These are phyloP conservation scores for Didymella exigua DNA, from an alignment of 2,329 filamentous ascomycete species.

Conservation along the genomic window DNA sequence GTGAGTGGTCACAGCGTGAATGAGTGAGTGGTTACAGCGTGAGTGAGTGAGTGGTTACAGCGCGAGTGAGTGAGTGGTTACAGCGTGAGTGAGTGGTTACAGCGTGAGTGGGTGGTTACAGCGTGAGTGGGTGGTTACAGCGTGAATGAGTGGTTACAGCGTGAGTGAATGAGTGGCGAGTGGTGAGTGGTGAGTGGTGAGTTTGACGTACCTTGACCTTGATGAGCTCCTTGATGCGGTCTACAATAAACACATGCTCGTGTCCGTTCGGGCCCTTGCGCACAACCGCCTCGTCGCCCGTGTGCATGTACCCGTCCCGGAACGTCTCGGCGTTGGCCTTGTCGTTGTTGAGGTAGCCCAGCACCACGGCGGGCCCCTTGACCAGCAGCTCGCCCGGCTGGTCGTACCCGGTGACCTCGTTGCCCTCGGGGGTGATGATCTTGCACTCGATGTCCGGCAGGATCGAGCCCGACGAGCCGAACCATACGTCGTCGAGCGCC, in stretches of 20 bases:
- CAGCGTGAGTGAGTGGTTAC: no score
- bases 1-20: not conserved
- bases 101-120: not conserved
- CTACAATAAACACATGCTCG: slow-evolving; percentile 85
- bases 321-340: slow-evolving; percentile 84
- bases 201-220: slow-evolving; percentile 69
- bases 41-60: not conserved
- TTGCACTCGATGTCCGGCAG: slow-evolving; percentile 69
- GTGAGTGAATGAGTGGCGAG: not conserved
- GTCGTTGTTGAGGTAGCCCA: slow-evolving; percentile 87
- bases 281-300: slow-evolving; percentile 72
- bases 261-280: slow-evolving; percentile 63
- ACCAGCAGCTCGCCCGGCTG: slow-evolving; percentile 81
- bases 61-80: not conserved
- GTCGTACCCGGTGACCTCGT: slow-evolving; percentile 72
- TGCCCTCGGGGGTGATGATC: slow-evolving; percentile 70
- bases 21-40: slow-evolving; percentile 17
- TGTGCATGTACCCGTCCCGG: slow-evolving; percentile 76
- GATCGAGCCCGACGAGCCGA: slow-evolving; percentile 74
- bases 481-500: slow-evolving; percentile 66
- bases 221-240: slow-evolving; percentile 79
- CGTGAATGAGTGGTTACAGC: not conserved
- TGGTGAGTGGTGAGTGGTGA: no score
- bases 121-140: not conserved
- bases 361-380: slow-evolving; percentile 69